These are phyloP conservation scores for Myxozyma udenii DNA, from an alignment of 805 yeast genomes.

Conservation along the genomic window DNA sequence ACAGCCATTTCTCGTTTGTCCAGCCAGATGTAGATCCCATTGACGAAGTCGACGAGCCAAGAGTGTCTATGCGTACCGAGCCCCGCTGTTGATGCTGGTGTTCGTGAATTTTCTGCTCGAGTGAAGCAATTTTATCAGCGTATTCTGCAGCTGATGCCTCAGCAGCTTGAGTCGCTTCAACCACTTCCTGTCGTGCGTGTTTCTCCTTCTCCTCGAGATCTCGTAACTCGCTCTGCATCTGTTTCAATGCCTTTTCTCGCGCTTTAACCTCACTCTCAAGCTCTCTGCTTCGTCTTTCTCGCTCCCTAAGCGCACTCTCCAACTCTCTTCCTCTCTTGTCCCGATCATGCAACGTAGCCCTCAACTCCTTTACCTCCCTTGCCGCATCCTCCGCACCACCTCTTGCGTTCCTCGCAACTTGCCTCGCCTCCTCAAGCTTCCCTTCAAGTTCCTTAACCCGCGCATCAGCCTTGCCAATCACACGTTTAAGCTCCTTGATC, in stretches of 20 bases:
- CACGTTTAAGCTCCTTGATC: slow-evolving; percentile 3
- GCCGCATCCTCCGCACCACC: slow-evolving; percentile 5
- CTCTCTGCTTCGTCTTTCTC: background rate
- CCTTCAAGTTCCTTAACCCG: slow-evolving; percentile 9
- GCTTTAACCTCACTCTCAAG: background rate
- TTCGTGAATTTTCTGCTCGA: slow-evolving; percentile 1
- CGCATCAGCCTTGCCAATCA: slow-evolving; percentile 13
- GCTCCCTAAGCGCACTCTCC: background rate
- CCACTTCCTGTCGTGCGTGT: background rate
- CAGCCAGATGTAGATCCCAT: slow-evolving; percentile 4
- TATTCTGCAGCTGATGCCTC: background rate
- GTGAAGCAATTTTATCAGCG: background rate
- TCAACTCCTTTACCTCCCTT: slow-evolving; percentile 5
- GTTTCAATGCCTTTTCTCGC: background rate
- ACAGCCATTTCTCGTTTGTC: slow-evolving; percentile 22
- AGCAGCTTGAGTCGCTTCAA: background rate
- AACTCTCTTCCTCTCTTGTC: background rate
- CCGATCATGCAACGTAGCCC: background rate
- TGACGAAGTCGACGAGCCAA: slow-evolving; percentile 14
- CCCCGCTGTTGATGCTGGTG: slow-evolving; percentile 4
- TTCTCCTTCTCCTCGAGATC: background rate
- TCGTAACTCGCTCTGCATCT: background rate
- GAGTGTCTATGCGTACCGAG: background rate
- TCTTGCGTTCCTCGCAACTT: background rate
- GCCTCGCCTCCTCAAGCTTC: slow-evolving; percentile 9